A percentile compares a stretch with the other conserved stretches of the same genome.
phyloP scores from a whole-genome alignment of 2,329 filamentous ascomycete species.

The Venturia nashicola region DNA sequence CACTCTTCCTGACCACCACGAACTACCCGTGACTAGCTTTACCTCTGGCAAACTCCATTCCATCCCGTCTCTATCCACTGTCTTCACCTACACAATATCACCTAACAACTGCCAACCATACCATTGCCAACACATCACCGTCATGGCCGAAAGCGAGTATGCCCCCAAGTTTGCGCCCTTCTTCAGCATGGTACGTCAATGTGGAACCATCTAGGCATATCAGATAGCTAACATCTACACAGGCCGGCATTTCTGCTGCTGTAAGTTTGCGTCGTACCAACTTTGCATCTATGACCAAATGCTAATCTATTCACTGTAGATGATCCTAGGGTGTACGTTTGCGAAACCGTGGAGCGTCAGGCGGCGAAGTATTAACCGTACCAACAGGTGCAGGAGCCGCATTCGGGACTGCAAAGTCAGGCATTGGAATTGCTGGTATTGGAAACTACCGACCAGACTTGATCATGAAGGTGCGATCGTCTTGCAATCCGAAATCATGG shows the following conservation, averaged over 20 bases:
- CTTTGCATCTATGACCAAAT: neutral
- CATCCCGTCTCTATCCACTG: neutral
- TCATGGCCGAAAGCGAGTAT: slow-evolving; percentile 40
- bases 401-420: slow-evolving; percentile 79
- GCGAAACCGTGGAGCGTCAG: slow-evolving; percentile 4
- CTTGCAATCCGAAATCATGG: neutral
- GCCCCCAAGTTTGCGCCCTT: slow-evolving; percentile 77
- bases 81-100: neutral
- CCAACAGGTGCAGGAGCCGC: slow-evolving; percentile 57
- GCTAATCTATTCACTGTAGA: slow-evolving; percentile 26
- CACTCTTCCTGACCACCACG: neutral
- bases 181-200: slow-evolving; percentile 64
- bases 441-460: slow-evolving; percentile 75
- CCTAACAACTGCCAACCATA: neutral
- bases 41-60: too few relatives aligned
- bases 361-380: neutral
- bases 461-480: slow-evolving; percentile 66
- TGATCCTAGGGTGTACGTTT: slow-evolving; percentile 69
- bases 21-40: neutral
- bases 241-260: slow-evolving; percentile 68
- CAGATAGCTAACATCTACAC: slow-evolving; percentile 22
- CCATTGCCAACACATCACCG: slow-evolving; percentile 5
- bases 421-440: slow-evolving; percentile 76
- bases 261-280: slow-evolving; percentile 22
- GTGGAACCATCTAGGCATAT: neutral